Base-by-base conservation (phyloP, 1,284 basidiomycete genomes). In the Ceratobasidium sp. region DNA sequence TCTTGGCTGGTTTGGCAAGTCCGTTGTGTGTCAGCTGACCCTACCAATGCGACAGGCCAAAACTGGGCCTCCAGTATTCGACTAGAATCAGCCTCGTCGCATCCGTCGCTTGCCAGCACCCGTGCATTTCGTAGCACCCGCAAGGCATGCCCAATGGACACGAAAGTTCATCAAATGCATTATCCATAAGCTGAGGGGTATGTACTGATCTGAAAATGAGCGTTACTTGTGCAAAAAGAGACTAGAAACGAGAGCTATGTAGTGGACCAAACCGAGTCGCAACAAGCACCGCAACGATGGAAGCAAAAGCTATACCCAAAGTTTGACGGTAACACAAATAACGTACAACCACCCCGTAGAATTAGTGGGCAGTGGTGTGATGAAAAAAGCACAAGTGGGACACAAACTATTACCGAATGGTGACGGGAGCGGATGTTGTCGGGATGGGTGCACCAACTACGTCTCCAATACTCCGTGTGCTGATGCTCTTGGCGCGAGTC, bases 111-210 rank as follows among this genome's bases (percentile, higher is more conserved):
- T n/a, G n/a, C n/a, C n/a, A n/a, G n/a, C n/a, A n/a, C n/a, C n/a
- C n/a, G n/a, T n/a, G n/a, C n/a, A n/a, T n/a, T n/a, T n/a, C n/a
- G 36, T 38, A 9, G 8, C 36, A 38, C 9, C 36, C 36, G 9
- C 11, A 11, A 38, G 9, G 9, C 36, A 38, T 38, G 16, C 28
- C 33, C n/a, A 56, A 28, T 14, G 9, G 49, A 56, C 30, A 36
- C 23, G 46, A 36, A 67, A 9, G 38, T 67, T 67, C 64, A 67
- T 38, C 51, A 67, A 46, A 56, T 67, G 62, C n/a, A 67, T 67
- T 67, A 67, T 67, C 64, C n/a, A 56, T 67, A 40, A 21, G 51
- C 3, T 36, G 30, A 67, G 46, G 51, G 49, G 51, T 67, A 67
- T 67, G n/a, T 67, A 67, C 51, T 64, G 51, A 56, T 36, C 51